These are phyloP conservation scores for Breviolum minutum DNA, from an alignment of 73 alveolate species.

Conservation along the genomic window DNA sequence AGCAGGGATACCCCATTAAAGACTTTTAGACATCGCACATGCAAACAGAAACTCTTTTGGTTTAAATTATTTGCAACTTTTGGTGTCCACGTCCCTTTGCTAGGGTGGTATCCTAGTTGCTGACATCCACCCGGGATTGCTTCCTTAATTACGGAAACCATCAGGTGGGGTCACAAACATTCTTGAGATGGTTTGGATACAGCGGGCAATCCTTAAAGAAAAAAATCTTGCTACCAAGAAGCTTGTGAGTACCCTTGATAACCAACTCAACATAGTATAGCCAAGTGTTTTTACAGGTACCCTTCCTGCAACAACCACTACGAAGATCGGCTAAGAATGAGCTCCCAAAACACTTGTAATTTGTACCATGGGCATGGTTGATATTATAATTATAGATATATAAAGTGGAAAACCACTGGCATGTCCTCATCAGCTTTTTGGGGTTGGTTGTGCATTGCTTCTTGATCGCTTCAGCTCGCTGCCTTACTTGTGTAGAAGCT, in stretches of 20 bases:
- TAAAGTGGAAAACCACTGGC: neutral
- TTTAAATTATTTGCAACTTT: no score
- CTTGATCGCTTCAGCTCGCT: conserved; percentile 31
- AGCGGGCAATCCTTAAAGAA: no score
- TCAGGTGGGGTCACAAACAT: neutral
- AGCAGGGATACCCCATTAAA: no score
- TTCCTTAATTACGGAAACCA: neutral
- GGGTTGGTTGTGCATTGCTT: conserved; percentile 14
- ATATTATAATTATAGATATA: neutral
- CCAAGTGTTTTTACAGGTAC: neutral
- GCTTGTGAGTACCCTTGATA: neutral
- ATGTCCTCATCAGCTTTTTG: conserved; percentile 7
- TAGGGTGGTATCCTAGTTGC: neutral
- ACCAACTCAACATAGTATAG: conserved; percentile 9
- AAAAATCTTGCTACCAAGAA: neutral
- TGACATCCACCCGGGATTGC: neutral
- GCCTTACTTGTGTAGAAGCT: neutral
- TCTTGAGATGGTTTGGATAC: neutral
- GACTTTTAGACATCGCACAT: no score
- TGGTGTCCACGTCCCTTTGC: no score
- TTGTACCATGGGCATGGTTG: neutral
- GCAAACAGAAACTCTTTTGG: no score
- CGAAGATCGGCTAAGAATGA: no score
- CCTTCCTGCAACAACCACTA: conserved; percentile 15
- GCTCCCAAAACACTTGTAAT: neutral